Base-by-base conservation (phyloP, 1,139 yeast genomes). In the Yamadazyma dushanensis region DNA sequence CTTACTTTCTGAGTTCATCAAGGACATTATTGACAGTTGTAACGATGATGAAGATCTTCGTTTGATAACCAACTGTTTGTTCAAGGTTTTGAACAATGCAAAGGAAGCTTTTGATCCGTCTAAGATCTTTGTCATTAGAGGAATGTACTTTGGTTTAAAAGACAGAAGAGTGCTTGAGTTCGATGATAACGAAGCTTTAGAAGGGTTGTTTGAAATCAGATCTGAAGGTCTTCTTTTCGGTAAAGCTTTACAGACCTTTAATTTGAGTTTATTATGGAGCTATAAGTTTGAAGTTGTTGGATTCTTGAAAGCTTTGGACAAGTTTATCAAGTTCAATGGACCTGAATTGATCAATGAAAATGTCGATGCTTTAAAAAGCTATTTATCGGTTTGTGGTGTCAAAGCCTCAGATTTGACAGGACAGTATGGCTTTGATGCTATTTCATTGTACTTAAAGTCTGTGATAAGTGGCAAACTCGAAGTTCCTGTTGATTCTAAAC, bases 51-150 rank as follows among this genome's bases (percentile, higher is more conserved):
- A 57, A 8, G 63, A 66, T 4, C 38, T 53, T 2, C 49, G 46
- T 8, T 31, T 22, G 7, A 41, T 59, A 9, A 45, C 47, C 3
- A 37, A 35, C 18, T 46, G 72, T 2, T 49, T 81, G 5, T 55
- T 84, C 31, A 57, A 57, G 7, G 70, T 78, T 1, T 54, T 85
- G 32, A 67, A 61, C 20, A 68, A 66, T 4, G 55, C 68, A 17
- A 72, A 75, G 34, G 71, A 74, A 7, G 61, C 81, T 0, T 88
- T 78, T 59, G 95, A 81, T 44, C 87, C 90, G 1, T 78, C 92
- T 0, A 74, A 88, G 53, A 70, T 84, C 2, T 83, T 78, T 47
- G 59, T 83, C 3, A 52, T 79, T 1, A 59, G 65, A 21, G 95
- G 95, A 6, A 49, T 86, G 8, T 52, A 76, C 9, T 49, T 61